Percentiles rank a stretch among this genome's conserved stretches.
Evolutionary conservation across 306 rosid species (phyloP).

Genomic region (peach (Prunus persica)): DNA sequence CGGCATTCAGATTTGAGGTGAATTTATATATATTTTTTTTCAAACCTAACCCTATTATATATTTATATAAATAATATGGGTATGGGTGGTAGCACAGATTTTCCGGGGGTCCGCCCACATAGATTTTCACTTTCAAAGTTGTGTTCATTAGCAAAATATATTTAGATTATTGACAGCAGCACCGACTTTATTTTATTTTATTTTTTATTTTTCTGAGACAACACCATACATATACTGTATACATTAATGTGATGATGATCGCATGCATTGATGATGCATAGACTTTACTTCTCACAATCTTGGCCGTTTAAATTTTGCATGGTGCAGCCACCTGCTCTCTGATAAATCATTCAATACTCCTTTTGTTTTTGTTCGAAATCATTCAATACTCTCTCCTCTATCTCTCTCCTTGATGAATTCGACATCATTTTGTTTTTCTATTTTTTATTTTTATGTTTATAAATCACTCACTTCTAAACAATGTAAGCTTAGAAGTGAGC

Average conservation of each 20-base stretch:
- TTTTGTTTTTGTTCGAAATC: neutral
- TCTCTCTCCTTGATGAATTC: neutral
- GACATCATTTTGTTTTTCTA: neutral
- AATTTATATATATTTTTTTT: neutral
- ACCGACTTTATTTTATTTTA: neutral
- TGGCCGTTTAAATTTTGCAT: neutral
- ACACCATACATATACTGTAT: neutral
- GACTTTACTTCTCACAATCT: neutral
- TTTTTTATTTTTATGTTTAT: neutral
- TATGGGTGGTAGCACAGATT: neutral
- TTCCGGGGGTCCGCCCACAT: neutral
- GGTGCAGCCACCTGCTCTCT: neutral
- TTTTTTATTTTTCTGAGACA: neutral
- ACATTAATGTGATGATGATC: neutral
- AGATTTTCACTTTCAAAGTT: neutral
- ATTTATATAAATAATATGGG: neutral
- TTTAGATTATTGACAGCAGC: neutral
- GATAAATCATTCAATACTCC: neutral
- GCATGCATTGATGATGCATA: slow-evolving; percentile 1
- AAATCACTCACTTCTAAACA: neutral
- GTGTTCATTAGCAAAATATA: neutral
- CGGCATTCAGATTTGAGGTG: neutral
- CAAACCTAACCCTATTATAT: neutral
- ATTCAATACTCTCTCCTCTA: neutral
- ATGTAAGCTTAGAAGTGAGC: neutral